Base-by-base conservation (phyloP, 352 stramenopile genomes). In the Pythium utonaiense region DNA sequence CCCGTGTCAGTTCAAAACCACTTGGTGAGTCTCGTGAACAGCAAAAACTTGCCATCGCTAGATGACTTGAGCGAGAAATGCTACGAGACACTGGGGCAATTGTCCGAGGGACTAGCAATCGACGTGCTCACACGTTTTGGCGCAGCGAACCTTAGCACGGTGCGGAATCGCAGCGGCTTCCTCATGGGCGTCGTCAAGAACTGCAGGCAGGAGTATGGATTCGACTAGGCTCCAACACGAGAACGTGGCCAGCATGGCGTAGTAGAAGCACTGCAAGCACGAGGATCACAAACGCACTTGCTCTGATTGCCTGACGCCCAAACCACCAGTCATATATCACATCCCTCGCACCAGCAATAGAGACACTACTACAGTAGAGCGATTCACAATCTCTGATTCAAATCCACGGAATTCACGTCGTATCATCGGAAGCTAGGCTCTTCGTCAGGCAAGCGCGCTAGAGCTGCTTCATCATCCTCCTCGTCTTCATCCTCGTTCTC, bases 161-260 rank as follows among this genome's bases (percentile, higher is more conserved):
- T 93, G 38, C 81, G 83, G n/a, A 93, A 93, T 58, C 82, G 77
- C 17, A 89, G 80, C 30, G 83, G 80, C 24, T 93, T 93, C 63
- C 71, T 93, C 14, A 85, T 93, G 58, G 81, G 83, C 38, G 81
- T 93, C 42, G 76, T 93, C 53, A 91, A 91, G 67, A 78, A 85
- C 44, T 84, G 73, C 53, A 69, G 80, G 33, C 82, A 93, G 47
- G 84, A 93, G 54, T 93, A 89, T 55, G 82, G 80, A 5, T 87
- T 92, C 50, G 79, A 86, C 28, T 64, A 60, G 30, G 30, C 16
- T 24, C 10, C 16, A 24, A 42, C 36, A 27, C 17, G 52, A 50
- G 21, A 57, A 13, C 6, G 10, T 4, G n/a, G 28, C 31, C 42
- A 25, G 17, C 21, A 33, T 33, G 9, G 5, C 28, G 28, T 33